Base-by-base conservation (phyloP, 2,329 filamentous ascomycete genomes). In the Fusarium metavorans region DNA sequence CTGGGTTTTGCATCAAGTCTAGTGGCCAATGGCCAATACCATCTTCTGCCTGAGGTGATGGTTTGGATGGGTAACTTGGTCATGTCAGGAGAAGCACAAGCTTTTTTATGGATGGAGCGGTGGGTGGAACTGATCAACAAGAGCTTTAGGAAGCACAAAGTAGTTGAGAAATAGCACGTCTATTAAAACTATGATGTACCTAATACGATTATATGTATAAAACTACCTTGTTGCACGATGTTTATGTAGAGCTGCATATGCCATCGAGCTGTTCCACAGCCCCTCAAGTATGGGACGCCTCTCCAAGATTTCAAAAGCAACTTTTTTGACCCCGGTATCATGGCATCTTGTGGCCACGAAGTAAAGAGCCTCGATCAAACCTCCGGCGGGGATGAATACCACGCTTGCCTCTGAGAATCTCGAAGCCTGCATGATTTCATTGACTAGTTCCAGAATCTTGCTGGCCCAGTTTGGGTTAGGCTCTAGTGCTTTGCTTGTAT, bases 351-450 rank as follows among this genome's bases (percentile, higher is more conserved):
- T 58, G 8, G 65, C 50, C 57, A 57, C 65, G 18, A 67, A 67
- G 4, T 56, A 67, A 6, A 67, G 27, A 2, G 48, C 65, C 48
- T 67, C 58, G 30, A 67, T 37, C 27, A 63, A 57, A 5, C 65
- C 65, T 13, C 48, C 65, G 10, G 43, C 20, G 6, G 58, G 48
- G 14, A 23, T 67, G n/a, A 50, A 67, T 7, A 30, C 11, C 7
- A 63, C 35, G 5, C 35, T 30, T 30, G 30, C n/a, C 35, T 45
- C 27, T 25, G 35, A 34, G 23, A 16, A 11, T 18, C 32, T 35
- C 3, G 54, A 37, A 11, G 11, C 13, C 3, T 18, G 13, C 13
- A 57, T 18, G 20, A 57, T 57, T 14, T 57, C 54, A 16, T 41
- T 14, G 7, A 16, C 56, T 11, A 59, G 16, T 16, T 6, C 37